Evolutionary conservation across 2,329 filamentous ascomycete species (phyloP).

Genomic region (Juglanconis juglandina): DNA sequence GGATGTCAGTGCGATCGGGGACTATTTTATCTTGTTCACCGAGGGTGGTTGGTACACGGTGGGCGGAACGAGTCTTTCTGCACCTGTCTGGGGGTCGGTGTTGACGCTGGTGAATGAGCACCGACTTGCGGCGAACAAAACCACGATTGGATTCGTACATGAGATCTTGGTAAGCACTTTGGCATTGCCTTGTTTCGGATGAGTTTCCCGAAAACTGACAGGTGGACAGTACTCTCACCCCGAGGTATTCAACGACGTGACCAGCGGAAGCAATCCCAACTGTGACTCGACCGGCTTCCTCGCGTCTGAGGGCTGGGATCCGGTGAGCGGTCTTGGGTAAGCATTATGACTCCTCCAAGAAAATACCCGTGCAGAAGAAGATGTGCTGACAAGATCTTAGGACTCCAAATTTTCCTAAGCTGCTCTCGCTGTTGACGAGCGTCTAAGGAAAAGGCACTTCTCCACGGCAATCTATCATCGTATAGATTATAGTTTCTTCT

Average conservation of each 20-base stretch:
- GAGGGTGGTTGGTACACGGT: constrained; percentile 34
- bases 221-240: constrained; percentile 25
- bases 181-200: not conserved
- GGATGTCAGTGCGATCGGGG: constrained; percentile 44
- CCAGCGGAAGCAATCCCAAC: constrained; percentile 28
- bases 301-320: constrained; percentile 28
- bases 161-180: constrained; percentile 37
- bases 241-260: constrained; percentile 29
- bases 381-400: not conserved
- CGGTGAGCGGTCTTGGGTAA: constrained; percentile 23
- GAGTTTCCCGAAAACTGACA: not conserved
- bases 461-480: not conserved
- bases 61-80: constrained; percentile 48
- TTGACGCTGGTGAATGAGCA: constrained; percentile 51
- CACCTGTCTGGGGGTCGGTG: constrained; percentile 46
- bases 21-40: constrained; percentile 31
- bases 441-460: not conserved
- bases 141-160: constrained; percentile 49
- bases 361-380: not conserved
- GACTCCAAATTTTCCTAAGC: constrained; percentile 6
- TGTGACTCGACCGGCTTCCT: constrained; percentile 29
- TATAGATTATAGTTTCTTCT: not conserved
- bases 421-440: not conserved
- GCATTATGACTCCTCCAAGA: not conserved
- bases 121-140: constrained; percentile 41